A percentile compares a stretch with the other conserved stretches of the same genome.
Conservation (phyloP, 202 grass and related monocot species). For the Setaria italica region DNA sequence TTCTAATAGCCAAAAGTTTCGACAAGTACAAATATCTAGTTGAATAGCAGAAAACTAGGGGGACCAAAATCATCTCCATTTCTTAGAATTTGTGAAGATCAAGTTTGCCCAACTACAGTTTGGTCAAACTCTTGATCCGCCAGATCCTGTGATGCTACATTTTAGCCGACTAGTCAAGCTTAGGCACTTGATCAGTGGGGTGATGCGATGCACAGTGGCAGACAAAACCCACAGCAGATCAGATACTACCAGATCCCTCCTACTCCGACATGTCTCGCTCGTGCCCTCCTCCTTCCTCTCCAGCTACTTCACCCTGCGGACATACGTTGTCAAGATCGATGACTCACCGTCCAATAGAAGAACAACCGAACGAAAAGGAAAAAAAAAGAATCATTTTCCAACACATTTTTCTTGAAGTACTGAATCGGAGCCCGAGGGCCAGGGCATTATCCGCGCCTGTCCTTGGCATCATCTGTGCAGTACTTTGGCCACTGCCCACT, state of each 20-base stretch:
- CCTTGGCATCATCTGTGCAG: slow-evolving; percentile 34
- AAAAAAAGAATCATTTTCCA: background rate
- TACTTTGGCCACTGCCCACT: slow-evolving; percentile 1
- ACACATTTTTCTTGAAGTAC: background rate
- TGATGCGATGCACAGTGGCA: background rate
- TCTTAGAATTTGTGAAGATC: no score
- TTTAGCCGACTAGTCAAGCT: background rate
- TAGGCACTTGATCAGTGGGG: background rate
- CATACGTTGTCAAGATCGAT: background rate
- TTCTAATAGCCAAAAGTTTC: no score
- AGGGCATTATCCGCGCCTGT: slow-evolving; percentile 7
- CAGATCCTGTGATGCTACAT: background rate
- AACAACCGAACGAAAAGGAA: background rate
- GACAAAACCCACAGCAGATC: slow-evolving; percentile 16
- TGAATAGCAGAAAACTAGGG: no score
- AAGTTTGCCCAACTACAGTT: background rate
- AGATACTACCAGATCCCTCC: slow-evolving; percentile 36
- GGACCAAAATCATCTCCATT: no score
- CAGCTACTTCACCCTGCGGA: slow-evolving; percentile 13
- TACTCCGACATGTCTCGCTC: slow-evolving; percentile 44
- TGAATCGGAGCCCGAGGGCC: background rate
- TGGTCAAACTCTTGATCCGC: background rate
- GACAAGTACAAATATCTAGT: no score
- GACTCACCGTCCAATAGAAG: background rate
- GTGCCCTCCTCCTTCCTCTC: background rate